Base-by-base conservation (phyloP, 306 rosid species). In the Trifolium pratense region DNA sequence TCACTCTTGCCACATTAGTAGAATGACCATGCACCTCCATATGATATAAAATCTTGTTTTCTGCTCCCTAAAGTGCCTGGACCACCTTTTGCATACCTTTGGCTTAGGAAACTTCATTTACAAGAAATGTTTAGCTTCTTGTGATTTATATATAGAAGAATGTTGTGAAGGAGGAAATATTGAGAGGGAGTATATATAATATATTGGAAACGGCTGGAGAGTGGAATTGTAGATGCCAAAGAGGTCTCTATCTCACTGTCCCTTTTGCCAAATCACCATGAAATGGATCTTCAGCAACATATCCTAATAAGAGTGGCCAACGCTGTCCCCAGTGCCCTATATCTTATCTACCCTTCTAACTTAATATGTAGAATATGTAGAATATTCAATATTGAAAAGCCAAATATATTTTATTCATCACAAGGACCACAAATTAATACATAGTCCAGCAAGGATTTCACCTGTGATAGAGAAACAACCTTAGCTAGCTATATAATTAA, bases 21-120 rank as follows among this genome's bases (percentile, higher is more conserved):
- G 91, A 68, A 80, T 81, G 71, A 87, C 76, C 2, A 79, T 73
- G 75, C 95, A 85, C 78, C 77, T 85, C 96, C 92, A 82, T 48
- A 87, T 85, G 82, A 89, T 89, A 46, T 87, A 85, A 51, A 89
- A 67, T 21, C 85, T 81, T 0, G 90, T 79, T 66, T 85, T 75
- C 83, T 79, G 83, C 82, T 86, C 92, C 77, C 72, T 46, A 37
- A 74, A 65, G 9, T 73, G 75, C 89, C 85, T 76, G 7, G 84
- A 85, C 68, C 88, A 84, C 71, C 74, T 40, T 9, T 49, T 75
- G 86, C 89, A 80, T 2, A 70, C 15, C 74, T 75, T 52, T 43
- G 57, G 72, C 82, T 83, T 83, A 0, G 57, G 64, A 62, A 43
- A 70, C 64, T 58, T 66, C 64, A 43, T 25, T 39, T 85, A 70